phyloP scores from a whole-genome alignment of 805 yeast species.

The Saccharomyces mikatae region DNA sequence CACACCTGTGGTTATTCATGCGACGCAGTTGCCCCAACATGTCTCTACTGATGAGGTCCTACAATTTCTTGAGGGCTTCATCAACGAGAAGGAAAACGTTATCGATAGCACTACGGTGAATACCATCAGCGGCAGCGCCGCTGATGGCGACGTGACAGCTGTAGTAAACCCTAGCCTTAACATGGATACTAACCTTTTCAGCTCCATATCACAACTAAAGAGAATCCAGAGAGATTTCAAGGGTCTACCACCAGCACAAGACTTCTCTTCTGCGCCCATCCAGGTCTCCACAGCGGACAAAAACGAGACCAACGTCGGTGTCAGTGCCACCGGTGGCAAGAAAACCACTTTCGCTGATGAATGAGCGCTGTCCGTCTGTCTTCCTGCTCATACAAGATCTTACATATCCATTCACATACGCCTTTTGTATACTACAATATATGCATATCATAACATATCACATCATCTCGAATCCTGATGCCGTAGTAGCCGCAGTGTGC shows the following conservation, averaged over 20 bases:
- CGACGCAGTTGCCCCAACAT: conserved; percentile 15
- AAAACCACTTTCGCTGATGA: conserved; percentile 22
- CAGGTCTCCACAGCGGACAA: conserved; percentile 2
- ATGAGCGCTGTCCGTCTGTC: not conserved
- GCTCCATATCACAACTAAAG: conserved; percentile 48
- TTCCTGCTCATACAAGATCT: not conserved
- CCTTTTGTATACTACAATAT: not conserved
- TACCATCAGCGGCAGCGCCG: conserved; percentile 1
- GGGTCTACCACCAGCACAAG: conserved; percentile 60
- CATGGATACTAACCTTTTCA: conserved; percentile 24
- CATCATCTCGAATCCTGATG: not conserved
- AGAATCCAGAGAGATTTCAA: conserved; percentile 71
- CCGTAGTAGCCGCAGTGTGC: not conserved
- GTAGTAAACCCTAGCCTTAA: conserved; percentile 11
- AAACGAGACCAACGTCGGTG: conserved; percentile 8
- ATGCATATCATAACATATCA: not conserved
- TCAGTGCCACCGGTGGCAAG: conserved; percentile 25
- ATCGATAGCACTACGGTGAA: conserved; percentile 5
- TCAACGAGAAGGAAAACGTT: conserved; percentile 20
- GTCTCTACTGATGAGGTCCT: conserved; percentile 23
- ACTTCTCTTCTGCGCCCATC: conserved; percentile 2
- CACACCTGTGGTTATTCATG: conserved; percentile 26
- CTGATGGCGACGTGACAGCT: conserved; percentile 6
- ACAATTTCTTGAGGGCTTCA: conserved; percentile 22
- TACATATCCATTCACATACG: not conserved